Percentiles rank a stretch among this genome's conserved stretches.
Conservation (phyloP, 805 yeast genomes). For the Wickerhamiella australiensis region DNA sequence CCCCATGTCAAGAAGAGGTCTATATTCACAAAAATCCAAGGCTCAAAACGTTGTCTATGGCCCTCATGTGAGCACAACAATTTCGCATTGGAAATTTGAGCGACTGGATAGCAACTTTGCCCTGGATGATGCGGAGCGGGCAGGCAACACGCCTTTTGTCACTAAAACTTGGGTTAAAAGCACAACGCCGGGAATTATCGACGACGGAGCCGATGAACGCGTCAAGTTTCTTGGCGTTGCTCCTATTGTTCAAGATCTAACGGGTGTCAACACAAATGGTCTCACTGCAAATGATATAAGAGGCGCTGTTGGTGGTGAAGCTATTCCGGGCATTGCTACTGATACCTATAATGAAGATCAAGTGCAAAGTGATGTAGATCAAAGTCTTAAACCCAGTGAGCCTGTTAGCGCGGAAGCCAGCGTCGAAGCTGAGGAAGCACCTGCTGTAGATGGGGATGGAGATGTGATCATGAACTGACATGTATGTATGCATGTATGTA, state of each 20-base stretch:
- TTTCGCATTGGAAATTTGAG: slow-evolving; percentile 19
- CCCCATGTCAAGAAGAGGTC: slow-evolving; percentile 9
- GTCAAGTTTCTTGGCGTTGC: slow-evolving; percentile 20
- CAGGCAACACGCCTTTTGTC: neutral
- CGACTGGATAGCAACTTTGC: neutral
- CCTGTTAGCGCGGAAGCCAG: neutral
- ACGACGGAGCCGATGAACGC: slow-evolving; percentile 32
- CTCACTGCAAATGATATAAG: slow-evolving; percentile 39
- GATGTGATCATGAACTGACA: slow-evolving; percentile 3
- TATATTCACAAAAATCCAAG: slow-evolving; percentile 12
- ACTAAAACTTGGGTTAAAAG: slow-evolving; percentile 18
- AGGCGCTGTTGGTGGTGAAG: slow-evolving; percentile 43
- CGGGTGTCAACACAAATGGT: slow-evolving; percentile 22
- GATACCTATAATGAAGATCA: slow-evolving; percentile 1
- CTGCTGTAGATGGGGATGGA: slow-evolving; percentile 1
- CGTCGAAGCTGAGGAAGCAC: neutral
- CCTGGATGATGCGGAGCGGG: slow-evolving; percentile 2
- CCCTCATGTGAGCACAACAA: slow-evolving; percentile 19
- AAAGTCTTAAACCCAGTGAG: neutral
- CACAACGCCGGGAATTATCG: slow-evolving; percentile 19
- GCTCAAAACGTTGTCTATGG: slow-evolving; percentile 21
- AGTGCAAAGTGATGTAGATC: neutral
- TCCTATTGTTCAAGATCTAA: slow-evolving; percentile 9
- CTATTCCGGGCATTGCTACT: slow-evolving; percentile 34
- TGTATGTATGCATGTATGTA: neutral